Evolutionary conservation across 2,329 filamentous ascomycete species (phyloP).

Genomic region (Penicillium occitanis): DNA sequence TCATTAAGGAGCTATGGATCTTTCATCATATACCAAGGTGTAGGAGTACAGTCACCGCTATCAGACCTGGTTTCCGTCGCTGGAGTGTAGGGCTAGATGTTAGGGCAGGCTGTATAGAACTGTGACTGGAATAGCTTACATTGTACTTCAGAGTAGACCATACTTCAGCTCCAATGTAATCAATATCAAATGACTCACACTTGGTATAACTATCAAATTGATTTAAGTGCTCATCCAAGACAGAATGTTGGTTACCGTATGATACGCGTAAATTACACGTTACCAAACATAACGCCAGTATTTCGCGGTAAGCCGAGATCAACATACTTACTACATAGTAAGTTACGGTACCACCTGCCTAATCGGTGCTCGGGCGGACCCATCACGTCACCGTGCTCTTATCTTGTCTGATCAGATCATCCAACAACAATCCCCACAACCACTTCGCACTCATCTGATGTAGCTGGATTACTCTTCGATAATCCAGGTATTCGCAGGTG

Average conservation of each 20-base stretch:
- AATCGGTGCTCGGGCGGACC: neutral
- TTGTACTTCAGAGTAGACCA: neutral
- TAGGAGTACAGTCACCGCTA: neutral
- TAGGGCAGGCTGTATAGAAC: neutral
- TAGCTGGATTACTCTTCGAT: neutral
- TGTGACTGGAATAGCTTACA: neutral
- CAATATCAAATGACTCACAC: neutral
- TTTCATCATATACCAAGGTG: neutral
- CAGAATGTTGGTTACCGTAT: neutral
- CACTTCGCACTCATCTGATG: neutral
- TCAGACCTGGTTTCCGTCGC: neutral
- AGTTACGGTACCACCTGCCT: constrained; percentile 6
- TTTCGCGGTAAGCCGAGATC: neutral
- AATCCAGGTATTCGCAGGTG: neutral
- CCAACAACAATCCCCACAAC: neutral
- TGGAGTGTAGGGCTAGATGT: neutral
- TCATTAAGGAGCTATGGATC: neutral
- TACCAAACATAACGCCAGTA: neutral
- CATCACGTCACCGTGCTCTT: constrained; percentile 18
- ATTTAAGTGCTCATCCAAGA: too few relatives aligned
- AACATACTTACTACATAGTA: neutral
- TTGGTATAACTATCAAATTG: too few relatives aligned
- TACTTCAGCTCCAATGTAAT: neutral
- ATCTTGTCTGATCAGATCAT: constrained; percentile 8
- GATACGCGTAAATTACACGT: neutral